Percentiles rank a stretch among this genome's conserved stretches.
These are phyloP conservation scores for Psilocybe azurescens DNA, from an alignment of 768 basidiomycete genomes.

Conservation along the genomic window DNA sequence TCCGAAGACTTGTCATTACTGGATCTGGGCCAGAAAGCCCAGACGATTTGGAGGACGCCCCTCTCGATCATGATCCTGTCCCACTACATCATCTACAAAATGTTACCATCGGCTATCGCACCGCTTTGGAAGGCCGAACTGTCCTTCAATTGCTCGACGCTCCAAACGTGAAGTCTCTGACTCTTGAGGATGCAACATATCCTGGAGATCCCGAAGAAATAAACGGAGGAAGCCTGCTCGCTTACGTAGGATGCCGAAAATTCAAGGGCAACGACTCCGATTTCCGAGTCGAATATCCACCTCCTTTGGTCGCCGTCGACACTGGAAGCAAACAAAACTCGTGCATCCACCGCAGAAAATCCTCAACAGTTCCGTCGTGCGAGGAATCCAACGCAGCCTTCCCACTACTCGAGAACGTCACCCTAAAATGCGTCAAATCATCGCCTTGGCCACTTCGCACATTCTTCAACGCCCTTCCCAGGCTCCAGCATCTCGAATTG, in stretches of 20 bases:
- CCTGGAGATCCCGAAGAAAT: constrained; percentile 44
- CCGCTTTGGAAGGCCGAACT: constrained; percentile 39
- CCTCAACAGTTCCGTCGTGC: constrained; percentile 20
- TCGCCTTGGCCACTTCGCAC: constrained; percentile 34
- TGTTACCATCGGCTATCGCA: constrained; percentile 51
- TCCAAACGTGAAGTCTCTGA: constrained; percentile 40
- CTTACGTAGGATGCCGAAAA: constrained; percentile 41
- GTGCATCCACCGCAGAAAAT: constrained; percentile 16
- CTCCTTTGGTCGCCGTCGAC: constrained; percentile 7
- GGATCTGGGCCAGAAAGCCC: constrained; percentile 50
- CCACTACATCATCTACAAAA: constrained; percentile 42
- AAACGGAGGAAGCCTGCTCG: constrained; percentile 44
- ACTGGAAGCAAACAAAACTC: not conserved
- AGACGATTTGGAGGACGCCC: constrained; percentile 27
- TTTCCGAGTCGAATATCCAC: not conserved
- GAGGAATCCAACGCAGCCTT: constrained; percentile 35
- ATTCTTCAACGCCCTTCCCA: constrained; percentile 35
- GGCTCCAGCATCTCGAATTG: constrained; percentile 38
- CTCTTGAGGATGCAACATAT: constrained; percentile 51
- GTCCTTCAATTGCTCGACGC: constrained; percentile 48
- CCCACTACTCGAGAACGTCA: constrained; percentile 40
- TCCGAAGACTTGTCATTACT: constrained; percentile 49
- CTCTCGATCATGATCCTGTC: constrained; percentile 34
- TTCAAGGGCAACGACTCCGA: constrained; percentile 10
- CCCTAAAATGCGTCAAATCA: constrained; percentile 42